phyloP scores from a whole-genome alignment of 352 stramenopile species.

The Globisporangium parvum region DNA sequence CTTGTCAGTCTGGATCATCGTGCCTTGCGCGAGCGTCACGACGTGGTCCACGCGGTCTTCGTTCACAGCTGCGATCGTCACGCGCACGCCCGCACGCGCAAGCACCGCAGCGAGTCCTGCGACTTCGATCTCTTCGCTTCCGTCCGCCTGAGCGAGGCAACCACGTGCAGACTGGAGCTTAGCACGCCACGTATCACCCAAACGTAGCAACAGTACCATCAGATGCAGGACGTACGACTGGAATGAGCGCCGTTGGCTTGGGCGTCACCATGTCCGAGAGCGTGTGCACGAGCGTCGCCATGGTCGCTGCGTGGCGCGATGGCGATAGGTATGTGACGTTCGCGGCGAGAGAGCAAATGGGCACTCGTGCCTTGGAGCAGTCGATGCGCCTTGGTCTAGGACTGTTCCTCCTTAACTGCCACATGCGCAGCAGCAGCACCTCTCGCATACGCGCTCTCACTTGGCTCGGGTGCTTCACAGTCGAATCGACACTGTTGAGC shows the following conservation, averaged over 20 bases:
- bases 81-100: conserved; percentile 48
- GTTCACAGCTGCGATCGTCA: conserved; percentile 53
- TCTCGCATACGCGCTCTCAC: too few species aligned
- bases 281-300: conserved; percentile 41
- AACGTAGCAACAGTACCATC: background rate
- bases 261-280: conserved; percentile 54
- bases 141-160: conserved; percentile 25
- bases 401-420: too few species aligned
- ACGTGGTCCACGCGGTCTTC: conserved; percentile 38
- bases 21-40: conserved; percentile 47
- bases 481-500: background rate
- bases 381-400: too few species aligned
- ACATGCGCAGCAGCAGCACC: too few species aligned
- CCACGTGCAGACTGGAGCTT: too few species aligned
- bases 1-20: conserved; percentile 56
- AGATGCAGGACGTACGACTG: conserved; percentile 38
- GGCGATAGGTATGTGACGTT: too few species aligned
- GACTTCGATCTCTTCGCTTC: conserved; percentile 65
- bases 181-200: background rate
- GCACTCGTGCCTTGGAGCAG: too few species aligned
- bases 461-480: background rate
- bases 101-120: conserved; percentile 43
- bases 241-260: conserved; percentile 55
- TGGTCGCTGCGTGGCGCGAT: conserved; percentile 7
- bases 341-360: background rate